Evolutionary conservation across 352 stramenopile genomes (phyloP).

Genomic region (Globisporangium rhizosaccharum): DNA sequence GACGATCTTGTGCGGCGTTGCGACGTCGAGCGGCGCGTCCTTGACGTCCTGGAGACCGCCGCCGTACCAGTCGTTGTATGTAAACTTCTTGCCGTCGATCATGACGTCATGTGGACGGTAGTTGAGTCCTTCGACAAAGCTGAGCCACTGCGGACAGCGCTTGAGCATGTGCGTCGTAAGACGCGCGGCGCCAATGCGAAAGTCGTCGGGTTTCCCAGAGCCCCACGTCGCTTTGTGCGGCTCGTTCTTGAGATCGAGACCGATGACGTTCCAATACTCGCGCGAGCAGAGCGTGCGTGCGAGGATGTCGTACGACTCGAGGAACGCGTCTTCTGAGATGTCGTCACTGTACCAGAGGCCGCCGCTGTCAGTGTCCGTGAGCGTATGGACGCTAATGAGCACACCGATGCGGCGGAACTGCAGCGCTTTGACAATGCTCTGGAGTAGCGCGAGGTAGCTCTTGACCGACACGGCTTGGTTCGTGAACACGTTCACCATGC

Average conservation of each 20-base stretch:
- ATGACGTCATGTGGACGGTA: conserved; percentile 18
- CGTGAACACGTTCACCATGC: conserved; percentile 38
- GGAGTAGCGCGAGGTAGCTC: conserved; percentile 41
- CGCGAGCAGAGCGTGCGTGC: conserved; percentile 25
- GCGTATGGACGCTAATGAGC: conserved; percentile 55
- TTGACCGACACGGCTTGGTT: conserved; percentile 60
- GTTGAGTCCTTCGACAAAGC: conserved; percentile 33
- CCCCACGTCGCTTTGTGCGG: conserved; percentile 46
- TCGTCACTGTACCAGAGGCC: conserved; percentile 32
- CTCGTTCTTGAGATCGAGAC: conserved; percentile 63
- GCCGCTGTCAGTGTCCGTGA: conserved; percentile 39
- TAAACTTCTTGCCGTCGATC: conserved; percentile 23
- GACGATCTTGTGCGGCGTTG: conserved; percentile 20
- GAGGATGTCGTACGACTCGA: conserved; percentile 27
- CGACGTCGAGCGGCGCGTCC: conserved; percentile 13
- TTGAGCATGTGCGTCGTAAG: conserved; percentile 26
- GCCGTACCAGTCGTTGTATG: conserved; percentile 36
- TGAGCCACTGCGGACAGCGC: conserved; percentile 27
- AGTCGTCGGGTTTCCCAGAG: conserved; percentile 21
- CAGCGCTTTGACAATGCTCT: conserved; percentile 46
- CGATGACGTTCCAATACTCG: conserved; percentile 32
- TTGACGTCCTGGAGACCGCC: conserved; percentile 26
- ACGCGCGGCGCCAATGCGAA: conserved; percentile 16
- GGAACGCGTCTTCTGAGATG: conserved; percentile 32
- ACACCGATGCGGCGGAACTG: conserved; percentile 54